These are phyloP conservation scores for Lolium rigidum DNA, from an alignment of 176 grass and related monocot genomes.

Conservation along the genomic window DNA sequence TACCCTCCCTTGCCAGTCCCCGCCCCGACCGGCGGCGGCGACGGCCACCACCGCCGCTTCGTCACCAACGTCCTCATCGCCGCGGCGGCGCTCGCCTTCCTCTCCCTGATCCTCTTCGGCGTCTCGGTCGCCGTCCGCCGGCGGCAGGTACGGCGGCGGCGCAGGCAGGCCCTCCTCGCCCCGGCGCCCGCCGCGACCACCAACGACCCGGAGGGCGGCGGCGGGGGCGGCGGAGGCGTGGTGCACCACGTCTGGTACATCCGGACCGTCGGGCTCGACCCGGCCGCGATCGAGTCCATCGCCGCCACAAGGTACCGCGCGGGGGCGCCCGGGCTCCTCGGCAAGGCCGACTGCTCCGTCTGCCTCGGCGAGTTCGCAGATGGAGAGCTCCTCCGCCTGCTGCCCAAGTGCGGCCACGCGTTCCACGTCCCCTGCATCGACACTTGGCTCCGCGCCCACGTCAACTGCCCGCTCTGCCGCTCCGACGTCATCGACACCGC, in stretches of 20 bases:
- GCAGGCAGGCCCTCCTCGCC: slow-evolving; percentile 25
- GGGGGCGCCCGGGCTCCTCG: slow-evolving; percentile 36
- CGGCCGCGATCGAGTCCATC: slow-evolving; percentile 67
- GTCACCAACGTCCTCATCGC: slow-evolving; percentile 30
- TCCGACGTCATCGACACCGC: slow-evolving; percentile 60
- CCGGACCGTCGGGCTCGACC: slow-evolving; percentile 71
- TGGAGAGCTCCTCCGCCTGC: slow-evolving; percentile 70
- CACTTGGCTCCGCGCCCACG: slow-evolving; percentile 75
- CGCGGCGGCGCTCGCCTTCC: slow-evolving; percentile 34
- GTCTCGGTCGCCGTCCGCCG: slow-evolving; percentile 48
- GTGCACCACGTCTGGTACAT: slow-evolving; percentile 85
- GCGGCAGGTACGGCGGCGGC: slow-evolving; percentile 16
- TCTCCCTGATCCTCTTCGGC: slow-evolving; percentile 52
- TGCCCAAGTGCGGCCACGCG: slow-evolving; percentile 76
- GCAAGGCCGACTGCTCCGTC: slow-evolving; percentile 71
- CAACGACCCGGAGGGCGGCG: slow-evolving; percentile 34
- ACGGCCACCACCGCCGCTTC: background rate
- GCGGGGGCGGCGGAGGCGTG: slow-evolving; percentile 43
- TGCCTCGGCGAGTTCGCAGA: slow-evolving; percentile 86
- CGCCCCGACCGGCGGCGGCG: background rate
- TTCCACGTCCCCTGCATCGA: slow-evolving; percentile 86
- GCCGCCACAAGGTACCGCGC: slow-evolving; percentile 53
- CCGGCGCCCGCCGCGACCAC: background rate
- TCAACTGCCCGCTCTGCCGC: slow-evolving; percentile 84
- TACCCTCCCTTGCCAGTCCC: no score